Evolutionary conservation across 805 yeast species (phyloP), one percentile per base, ranked within the genome.

Genomic region (Hermanozyma aechmeae): DNA sequence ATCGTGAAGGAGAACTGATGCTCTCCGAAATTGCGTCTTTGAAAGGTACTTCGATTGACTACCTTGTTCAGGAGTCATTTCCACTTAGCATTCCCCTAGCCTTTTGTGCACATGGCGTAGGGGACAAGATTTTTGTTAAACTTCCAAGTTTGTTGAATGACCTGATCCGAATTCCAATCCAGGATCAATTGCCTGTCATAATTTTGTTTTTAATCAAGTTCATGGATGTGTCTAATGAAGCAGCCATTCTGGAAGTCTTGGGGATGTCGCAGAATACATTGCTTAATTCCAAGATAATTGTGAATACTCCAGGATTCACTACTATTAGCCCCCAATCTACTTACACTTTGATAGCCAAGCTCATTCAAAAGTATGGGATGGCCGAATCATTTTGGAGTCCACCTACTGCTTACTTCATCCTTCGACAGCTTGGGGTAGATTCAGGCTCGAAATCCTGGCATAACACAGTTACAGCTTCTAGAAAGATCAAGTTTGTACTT

Each of bases 1-100:
- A 19, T 3, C 13, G 15, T 2, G 30, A 24, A 9, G 22, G 27
- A 1, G 25, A 21, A 10, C 23, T 6, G 0, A 13, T 11, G 18
- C 27, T 37, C 21, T 12, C 39, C 39, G 15, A 29, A 28, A 4
- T n/a, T n/a, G 28, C 16, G n/a, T 43, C 43, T n/a, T 42, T 45
- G 6, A 28, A 33, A 14, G 15, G 39, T 5, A 48, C 37, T 12
- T 24, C 30, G 1, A 25, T 40, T 2, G 45, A 43, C 13, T 8
- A 28, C 3, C 25, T 65, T 7, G 36, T 55, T 6, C 34, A 39
- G 4, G 61, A 58, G 8, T 45, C 66, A 16, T 30, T 68, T 5
- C 48, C 70, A 0, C 31, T 52, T n/a, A 39, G 61, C 1, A 49
- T 74, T 1, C 62, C 78, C 0, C 38, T 72, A 13, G 50, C 73